A percentile compares a stretch with the other conserved stretches of the same genome.
Conservation (phyloP, 768 basidiomycete species). For the Lyophyllum atratum region DNA sequence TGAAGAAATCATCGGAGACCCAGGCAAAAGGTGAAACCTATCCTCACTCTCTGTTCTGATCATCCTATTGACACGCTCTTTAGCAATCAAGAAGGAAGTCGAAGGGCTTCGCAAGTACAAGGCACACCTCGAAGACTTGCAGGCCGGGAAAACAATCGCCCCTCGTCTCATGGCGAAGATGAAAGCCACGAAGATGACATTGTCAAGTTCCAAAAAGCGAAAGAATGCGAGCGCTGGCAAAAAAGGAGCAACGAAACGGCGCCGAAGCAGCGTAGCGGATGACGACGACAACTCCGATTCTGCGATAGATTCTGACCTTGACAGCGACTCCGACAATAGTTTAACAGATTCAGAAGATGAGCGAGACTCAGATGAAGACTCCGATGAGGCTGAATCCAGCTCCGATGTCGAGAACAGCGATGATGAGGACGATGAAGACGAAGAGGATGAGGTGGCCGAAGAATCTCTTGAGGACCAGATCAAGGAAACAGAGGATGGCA, state of each 20-base stretch:
- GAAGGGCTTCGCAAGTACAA: constrained; percentile 42
- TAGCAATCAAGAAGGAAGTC: constrained; percentile 43
- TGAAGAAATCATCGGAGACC: constrained; percentile 40
- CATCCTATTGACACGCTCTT: no score
- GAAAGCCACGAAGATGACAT: constrained; percentile 14
- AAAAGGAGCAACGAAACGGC: constrained; percentile 45
- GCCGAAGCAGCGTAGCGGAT: constrained; percentile 31
- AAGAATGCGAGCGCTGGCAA: constrained; percentile 45
- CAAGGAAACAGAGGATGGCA: constrained; percentile 36
- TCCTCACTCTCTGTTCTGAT: background rate
- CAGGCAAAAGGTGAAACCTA: constrained; percentile 41
- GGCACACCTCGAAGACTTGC: constrained; percentile 47
- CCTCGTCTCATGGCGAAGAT: constrained; percentile 40
- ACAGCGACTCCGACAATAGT: constrained; percentile 21
- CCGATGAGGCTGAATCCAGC: constrained; percentile 14
- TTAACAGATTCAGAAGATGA: constrained; percentile 16
- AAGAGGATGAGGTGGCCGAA: constrained; percentile 43
- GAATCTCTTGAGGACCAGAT: constrained; percentile 49
- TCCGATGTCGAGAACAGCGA: constrained; percentile 21
- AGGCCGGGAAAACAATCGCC: constrained; percentile 44
- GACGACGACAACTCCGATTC: constrained; percentile 43
- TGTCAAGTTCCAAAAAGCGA: constrained; percentile 42
- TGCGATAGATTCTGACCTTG: constrained; percentile 27
- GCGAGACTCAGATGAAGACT: constrained; percentile 16
- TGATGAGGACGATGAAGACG: constrained; percentile 29